Evolutionary conservation across 73 alveolate species (phyloP), one percentile per base, ranked within the genome.

Genomic region (Tetrahymena elliotti): DNA sequence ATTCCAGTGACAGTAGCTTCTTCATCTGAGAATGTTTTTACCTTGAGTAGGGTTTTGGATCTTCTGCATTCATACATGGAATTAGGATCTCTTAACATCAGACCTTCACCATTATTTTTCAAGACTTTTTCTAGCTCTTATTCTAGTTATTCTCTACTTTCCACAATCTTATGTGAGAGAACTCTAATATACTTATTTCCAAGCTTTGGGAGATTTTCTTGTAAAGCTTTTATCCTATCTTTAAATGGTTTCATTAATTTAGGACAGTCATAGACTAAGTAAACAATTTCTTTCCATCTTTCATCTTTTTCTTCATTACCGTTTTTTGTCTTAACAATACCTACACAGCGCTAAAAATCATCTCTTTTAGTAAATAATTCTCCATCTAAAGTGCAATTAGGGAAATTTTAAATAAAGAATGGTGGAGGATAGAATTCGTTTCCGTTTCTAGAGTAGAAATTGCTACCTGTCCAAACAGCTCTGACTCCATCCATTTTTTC

Each of bases 401-500:
- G 99, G 93, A 97, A 94, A 34, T 94, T 94, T 52, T 96, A 53
- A 39, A 93, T 97, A 84, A 98, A 98, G 40, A 84, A 98, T 6
- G 94, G 93, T 10, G 99, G 99, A 93, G 98, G 97, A 93, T 93
- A 95, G 93, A 97, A 97, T 13, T 82, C 84, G 93, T 97, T 96
- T 2, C 98, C 98, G 92, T 96, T 96, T 40, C 99, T 94, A 4
- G 98, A 93, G 92, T 84, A 95, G 96, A 98, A 93, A 5, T 84
- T 94, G 33, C 94, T 53, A 4, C 98, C 98, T 20, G 96, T 96
- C 98, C 98, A 97, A 54, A 94, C 92, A 95, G 97, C 95, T 83
- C 99, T 93, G 40, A 97, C 96, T 33, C 99, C 99, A 96, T 97
- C 99, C 47, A 97, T 93, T 84, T 97, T 97, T 94, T 97, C 99